These are phyloP conservation scores for Wickerhamomyces rabaulensis DNA, from an alignment of 805 yeast genomes.

Conservation along the genomic window DNA sequence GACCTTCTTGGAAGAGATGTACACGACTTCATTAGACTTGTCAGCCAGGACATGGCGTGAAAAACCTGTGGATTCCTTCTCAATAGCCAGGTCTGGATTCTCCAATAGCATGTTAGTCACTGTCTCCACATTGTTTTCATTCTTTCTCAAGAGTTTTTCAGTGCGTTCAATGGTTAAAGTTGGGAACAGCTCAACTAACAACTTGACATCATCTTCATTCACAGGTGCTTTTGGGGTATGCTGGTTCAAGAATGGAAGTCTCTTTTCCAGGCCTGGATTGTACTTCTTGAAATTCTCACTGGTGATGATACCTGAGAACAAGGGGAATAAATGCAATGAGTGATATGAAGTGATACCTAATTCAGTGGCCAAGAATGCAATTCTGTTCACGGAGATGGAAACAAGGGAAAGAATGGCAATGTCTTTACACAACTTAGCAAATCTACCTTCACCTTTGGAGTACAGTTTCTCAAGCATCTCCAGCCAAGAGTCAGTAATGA, in stretches of 20 bases:
- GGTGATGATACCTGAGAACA: slow-evolving; percentile 48
- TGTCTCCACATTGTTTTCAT: slow-evolving; percentile 47
- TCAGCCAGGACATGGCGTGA: slow-evolving; percentile 14
- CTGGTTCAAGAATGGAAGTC: slow-evolving; percentile 40
- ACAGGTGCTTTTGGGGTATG: slow-evolving; percentile 7
- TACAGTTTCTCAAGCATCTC: slow-evolving; percentile 53
- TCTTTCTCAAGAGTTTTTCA: slow-evolving; percentile 39
- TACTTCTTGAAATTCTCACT: slow-evolving; percentile 40
- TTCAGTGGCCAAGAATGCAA: slow-evolving; percentile 35
- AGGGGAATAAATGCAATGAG: slow-evolving; percentile 43
- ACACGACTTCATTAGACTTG: slow-evolving; percentile 10
- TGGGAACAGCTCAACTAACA: slow-evolving; percentile 61
- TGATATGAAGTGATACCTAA: slow-evolving; percentile 39
- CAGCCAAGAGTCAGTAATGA: slow-evolving; percentile 53
- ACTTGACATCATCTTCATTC: slow-evolving; percentile 33
- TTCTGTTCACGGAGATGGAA: slow-evolving; percentile 6
- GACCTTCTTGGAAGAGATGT: slow-evolving; percentile 15
- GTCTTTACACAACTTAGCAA: slow-evolving; percentile 37
- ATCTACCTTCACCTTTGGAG: slow-evolving; percentile 90
- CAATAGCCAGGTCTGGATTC: slow-evolving; percentile 39
- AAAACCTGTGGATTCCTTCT: slow-evolving; percentile 8
- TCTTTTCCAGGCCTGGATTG: slow-evolving; percentile 47
- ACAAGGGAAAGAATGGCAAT: slow-evolving; percentile 48
- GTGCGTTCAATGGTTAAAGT: slow-evolving; percentile 44
- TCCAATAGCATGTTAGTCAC: slow-evolving; percentile 61